Conservation (phyloP, 345 rosid genomes). For the Raphanus raphanistrum region DNA sequence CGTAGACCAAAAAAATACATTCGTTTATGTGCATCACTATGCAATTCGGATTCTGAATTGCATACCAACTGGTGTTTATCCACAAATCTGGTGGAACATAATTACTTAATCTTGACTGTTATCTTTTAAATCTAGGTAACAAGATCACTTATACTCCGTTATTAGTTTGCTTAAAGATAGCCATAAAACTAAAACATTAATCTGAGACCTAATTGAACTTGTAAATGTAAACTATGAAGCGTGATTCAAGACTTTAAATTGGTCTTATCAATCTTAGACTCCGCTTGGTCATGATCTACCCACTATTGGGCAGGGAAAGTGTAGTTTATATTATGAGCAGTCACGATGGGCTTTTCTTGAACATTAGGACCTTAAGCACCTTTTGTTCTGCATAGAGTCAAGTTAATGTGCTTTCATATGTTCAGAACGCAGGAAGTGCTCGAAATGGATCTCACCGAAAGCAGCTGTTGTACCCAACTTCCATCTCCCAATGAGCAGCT, state of each 20-base stretch:
- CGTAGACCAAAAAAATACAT: too few relatives aligned
- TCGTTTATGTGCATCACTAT: not conserved
- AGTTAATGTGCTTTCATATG: constrained; percentile 14
- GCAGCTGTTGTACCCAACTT: constrained; percentile 65
- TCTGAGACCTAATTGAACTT: not conserved
- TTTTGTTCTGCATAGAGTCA: not conserved
- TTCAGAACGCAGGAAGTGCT: constrained; percentile 44
- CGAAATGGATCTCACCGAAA: constrained; percentile 55
- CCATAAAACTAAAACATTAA: not conserved
- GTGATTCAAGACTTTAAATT: not conserved
- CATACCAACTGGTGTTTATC: not conserved
- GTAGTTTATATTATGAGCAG: constrained; percentile 1
- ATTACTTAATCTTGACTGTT: not conserved
- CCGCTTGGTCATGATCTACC: not conserved
- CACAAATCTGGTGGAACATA: not conserved
- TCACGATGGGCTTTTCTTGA: constrained; percentile 9
- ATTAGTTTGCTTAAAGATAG: not conserved
- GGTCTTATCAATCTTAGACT: not conserved
- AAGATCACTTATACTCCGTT: not conserved
- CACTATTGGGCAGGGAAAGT: not conserved
- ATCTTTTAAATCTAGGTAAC: not conserved
- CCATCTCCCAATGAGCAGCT: constrained; percentile 82
- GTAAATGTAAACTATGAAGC: not conserved
- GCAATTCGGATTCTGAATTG: not conserved
- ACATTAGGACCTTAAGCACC: not conserved